A percentile compares a stretch with the other conserved stretches of the same genome.
Conservation (phyloP, 2,329 filamentous ascomycete species). For the Penicillium sp. region DNA sequence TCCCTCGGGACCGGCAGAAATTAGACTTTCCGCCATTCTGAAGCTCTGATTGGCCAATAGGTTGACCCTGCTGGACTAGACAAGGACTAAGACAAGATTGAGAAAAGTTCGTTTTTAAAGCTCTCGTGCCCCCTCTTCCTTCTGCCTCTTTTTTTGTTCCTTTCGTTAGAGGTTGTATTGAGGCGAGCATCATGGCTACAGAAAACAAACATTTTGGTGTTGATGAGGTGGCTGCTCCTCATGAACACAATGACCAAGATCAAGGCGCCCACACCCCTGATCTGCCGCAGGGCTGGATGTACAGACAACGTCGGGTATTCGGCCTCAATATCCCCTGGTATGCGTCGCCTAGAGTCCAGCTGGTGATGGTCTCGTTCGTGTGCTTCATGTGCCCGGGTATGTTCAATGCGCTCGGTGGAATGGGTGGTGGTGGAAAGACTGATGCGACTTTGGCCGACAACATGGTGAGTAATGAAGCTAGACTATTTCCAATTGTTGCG, state of each 20-base stretch:
- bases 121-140: background rate
- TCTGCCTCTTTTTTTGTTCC: background rate
- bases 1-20: background rate
- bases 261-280: background rate
- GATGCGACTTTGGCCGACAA: constrained; percentile 56
- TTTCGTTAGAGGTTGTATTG: background rate
- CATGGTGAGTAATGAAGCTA: constrained; percentile 32
- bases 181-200: background rate
- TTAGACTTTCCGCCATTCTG: background rate
- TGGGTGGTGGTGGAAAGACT: constrained; percentile 60
- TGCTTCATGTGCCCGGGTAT: constrained; percentile 69
- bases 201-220: background rate
- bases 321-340: constrained; percentile 61
- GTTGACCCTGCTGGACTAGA: background rate
- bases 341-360: constrained; percentile 68
- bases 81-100: background rate
- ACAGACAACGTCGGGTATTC: constrained; percentile 53
- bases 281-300: constrained; percentile 46
- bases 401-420: constrained; percentile 63
- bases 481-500: background rate
- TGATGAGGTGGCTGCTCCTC: background rate
- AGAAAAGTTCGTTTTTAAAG: background rate
- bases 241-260: background rate
- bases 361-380: constrained; percentile 65
- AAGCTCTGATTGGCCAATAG: background rate